Conservation (phyloP, 441 rosid species). For the Lepidium campestre region DNA sequence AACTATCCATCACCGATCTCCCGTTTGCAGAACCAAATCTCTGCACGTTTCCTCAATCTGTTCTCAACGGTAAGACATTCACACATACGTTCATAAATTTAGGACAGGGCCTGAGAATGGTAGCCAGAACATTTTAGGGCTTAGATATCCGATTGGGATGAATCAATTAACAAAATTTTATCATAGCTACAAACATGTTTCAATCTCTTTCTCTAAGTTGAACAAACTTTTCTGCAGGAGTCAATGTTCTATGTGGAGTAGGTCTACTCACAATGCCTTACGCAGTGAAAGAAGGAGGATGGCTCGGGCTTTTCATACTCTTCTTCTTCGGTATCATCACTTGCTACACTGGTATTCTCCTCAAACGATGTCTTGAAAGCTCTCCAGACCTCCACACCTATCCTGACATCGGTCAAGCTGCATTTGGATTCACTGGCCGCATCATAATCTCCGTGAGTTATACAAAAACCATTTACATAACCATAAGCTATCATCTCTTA, state of each 20-base stretch:
- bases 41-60: slow-evolving; percentile 62
- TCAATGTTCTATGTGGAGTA: slow-evolving; percentile 69
- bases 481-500: neutral
- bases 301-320: slow-evolving; percentile 58
- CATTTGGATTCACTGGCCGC: slow-evolving; percentile 71
- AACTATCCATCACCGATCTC: slow-evolving; percentile 30
- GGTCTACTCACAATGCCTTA: slow-evolving; percentile 73
- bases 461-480: neutral
- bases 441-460: slow-evolving; percentile 52
- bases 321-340: slow-evolving; percentile 43
- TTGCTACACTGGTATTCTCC: slow-evolving; percentile 58
- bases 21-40: neutral
- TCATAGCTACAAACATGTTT: neutral
- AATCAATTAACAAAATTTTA: neutral
- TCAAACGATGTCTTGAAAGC: slow-evolving; percentile 68
- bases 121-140: neutral
- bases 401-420: slow-evolving; percentile 87
- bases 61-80: slow-evolving; percentile 53
- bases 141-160: neutral
- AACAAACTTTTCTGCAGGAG: slow-evolving; percentile 34
- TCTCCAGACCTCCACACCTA: slow-evolving; percentile 54
- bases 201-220: neutral
- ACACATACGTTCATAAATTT: neutral
- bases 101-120: neutral
- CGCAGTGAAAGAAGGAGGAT: slow-evolving; percentile 72